These are phyloP conservation scores for Petunia secreta DNA, from an alignment of 257 asterid species.

Conservation along the genomic window DNA sequence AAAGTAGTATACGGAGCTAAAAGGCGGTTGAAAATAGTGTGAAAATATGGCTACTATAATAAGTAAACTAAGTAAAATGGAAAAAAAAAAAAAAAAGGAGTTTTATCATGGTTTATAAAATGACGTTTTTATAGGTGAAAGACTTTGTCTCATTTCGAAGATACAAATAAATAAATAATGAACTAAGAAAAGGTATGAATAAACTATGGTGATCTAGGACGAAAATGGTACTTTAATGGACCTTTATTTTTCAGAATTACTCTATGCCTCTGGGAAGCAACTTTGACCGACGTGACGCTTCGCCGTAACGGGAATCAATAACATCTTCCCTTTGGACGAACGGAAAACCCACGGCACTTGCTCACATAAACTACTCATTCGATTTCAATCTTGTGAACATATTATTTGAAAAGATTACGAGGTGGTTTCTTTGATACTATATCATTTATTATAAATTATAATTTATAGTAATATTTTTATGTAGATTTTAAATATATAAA, in stretches of 20 bases:
- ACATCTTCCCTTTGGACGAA: not conserved
- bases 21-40: no score
- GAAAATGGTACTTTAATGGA: not conserved
- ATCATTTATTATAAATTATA: no score
- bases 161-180: not conserved
- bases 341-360: not conserved
- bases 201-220: not conserved
- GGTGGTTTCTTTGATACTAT: no score
- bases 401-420: no score
- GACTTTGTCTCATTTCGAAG: not conserved
- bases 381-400: no score
- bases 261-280: slow-evolving; percentile 24
- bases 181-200: not conserved
- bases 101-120: not conserved
- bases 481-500: no score
- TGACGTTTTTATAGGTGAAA: not conserved
- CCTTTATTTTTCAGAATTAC: not conserved
- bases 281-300: slow-evolving; percentile 2
- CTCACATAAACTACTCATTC: not conserved
- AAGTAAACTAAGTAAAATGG: no score
- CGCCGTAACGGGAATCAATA: not conserved
- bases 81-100: no score
- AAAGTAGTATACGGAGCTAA: no score
- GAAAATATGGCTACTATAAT: no score
- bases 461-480: no score